Base-by-base conservation (phyloP, 192 early-diverging fungal species). In the Coemansia sp. region DNA sequence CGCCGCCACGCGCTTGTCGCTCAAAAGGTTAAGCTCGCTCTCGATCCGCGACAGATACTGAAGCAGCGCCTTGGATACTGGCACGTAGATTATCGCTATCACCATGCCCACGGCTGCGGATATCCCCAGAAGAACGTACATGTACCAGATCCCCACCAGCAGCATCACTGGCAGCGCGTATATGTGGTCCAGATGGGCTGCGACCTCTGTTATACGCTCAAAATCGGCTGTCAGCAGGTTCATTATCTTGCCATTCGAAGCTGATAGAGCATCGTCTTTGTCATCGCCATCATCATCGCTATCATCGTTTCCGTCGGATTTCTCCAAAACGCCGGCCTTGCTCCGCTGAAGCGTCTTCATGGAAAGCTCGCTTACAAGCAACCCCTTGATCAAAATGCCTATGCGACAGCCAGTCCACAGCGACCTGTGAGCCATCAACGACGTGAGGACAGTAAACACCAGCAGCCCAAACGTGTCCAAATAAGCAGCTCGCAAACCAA, bases 41-140 rank as follows among this genome's bases (percentile, higher is more conserved):
- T 93, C 88, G 72, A 86, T 56, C n/a, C 66, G 72, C 42, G 80
- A 79, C 51, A 85, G 49, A 52, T 80, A 79, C 32, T 72, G 80
- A 50, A 86, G 84, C 42, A 87, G 69, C 45, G 50, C 66, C 76
- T 62, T 87, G 79, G 50, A 68, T 18, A 89, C 12, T 32, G 89
- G 89, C 40, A 85, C 83, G 22, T 83, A 80, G 10, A 89, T 22
- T 6, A 92, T 49, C 59, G 94, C 86, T 29, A 88, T 73, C 0
- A 75, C 71, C 18, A 96, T 77, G 14, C 93, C 94, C 31, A 89
- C 86, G 7, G 95, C 40, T 11, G 93, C 92, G n/a, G 93, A 87
- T 25, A 84, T 77, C 6, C 95, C 95, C 40, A 97, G 80, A 32
- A 97, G 72, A 60, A 57, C 63, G 60, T 92, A 90, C 62, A 97